A percentile compares a stretch with the other conserved stretches of the same genome.
Conservation (phyloP, 2,329 filamentous ascomycete genomes). For the Elsinoe perseae region DNA sequence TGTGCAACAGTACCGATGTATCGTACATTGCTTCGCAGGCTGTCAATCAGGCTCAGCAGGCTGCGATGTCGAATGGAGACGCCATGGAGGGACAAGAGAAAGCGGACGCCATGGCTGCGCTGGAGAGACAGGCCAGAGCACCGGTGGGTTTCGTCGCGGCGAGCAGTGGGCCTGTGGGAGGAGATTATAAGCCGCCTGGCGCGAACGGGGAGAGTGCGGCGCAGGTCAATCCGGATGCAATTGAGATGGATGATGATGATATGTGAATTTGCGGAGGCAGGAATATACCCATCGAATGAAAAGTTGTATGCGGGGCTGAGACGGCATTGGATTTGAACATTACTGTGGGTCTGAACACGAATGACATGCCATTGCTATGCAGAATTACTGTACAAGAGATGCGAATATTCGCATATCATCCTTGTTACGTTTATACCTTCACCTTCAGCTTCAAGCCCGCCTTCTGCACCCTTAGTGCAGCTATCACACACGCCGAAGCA, state of each 20-base stretch:
- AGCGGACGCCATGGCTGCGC: conserved; percentile 77
- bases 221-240: conserved; percentile 27
- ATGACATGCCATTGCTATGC: conserved; percentile 6
- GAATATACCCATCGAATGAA: not conserved
- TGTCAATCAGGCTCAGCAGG: conserved; percentile 62
- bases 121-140: conserved; percentile 82
- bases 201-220: conserved; percentile 18
- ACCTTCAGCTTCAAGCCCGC: conserved; percentile 9
- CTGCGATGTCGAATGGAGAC: conserved; percentile 32
- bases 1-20: conserved; percentile 65
- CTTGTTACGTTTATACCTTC: conserved; percentile 10
- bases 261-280: conserved; percentile 1
- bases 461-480: conserved; percentile 13
- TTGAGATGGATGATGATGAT: conserved; percentile 30
- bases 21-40: conserved; percentile 97
- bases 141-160: conserved; percentile 88
- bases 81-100: conserved; percentile 43
- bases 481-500: conserved; percentile 6
- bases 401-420: not conserved
- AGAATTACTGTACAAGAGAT: not conserved
- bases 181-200: conserved; percentile 21
- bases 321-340: not conserved
- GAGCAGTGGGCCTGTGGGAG: conserved; percentile 47
- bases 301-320: no score
- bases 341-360: no score